Base-by-base conservation (phyloP, 1,284 basidiomycete species). In the Sporisorium graminicola region DNA sequence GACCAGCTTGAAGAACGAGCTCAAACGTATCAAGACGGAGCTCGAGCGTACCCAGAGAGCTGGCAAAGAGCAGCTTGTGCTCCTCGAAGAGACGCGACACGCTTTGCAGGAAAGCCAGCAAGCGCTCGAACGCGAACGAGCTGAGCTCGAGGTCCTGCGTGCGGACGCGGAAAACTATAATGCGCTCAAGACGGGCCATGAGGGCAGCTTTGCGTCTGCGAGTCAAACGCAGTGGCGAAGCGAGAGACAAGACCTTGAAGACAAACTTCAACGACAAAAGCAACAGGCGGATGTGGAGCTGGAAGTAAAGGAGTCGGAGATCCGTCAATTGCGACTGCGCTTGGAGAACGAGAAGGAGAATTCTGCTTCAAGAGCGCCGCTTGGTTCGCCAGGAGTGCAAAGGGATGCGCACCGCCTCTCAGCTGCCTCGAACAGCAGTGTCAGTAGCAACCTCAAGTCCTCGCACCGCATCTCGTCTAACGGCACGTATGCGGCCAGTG, bases 71-170 rank as follows among this genome's bases (percentile, higher is more conserved):
- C 66, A 63, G 43, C 56, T 62, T 9, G 56, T 46, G 42, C 42
- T 62, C 18, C 56, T 69, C 51, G 65, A 77, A 29, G 74, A 77
- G 54, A 65, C 95, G 20, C 93, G 95, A 82, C 92, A 92, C 70
- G 96, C 95, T 1, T 87, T 98, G 47, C 88, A 92, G 70, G 95
- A 98, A 87, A 93, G 92, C 79, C 92, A 91, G n/a, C 88, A 90
- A 40, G 93, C 94, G 2, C 88, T 98, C 18, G 95, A 98, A 86
- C 92, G 91, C 81, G 93, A 95, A n/a, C 88, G 93, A 57, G 93
- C 92, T 10, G 96, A 98, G 85, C 92, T 98, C 26, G 95, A 98
- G 87, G 88, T 88, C 3, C 86, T 97, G 58, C 89, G 95, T 64
- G 88, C 89, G 33, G 94, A 97, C 33, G 69, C 66, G 24, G 65